Conservation (phyloP, 208 protist genomes). For the Leishmania tarentolae region DNA sequence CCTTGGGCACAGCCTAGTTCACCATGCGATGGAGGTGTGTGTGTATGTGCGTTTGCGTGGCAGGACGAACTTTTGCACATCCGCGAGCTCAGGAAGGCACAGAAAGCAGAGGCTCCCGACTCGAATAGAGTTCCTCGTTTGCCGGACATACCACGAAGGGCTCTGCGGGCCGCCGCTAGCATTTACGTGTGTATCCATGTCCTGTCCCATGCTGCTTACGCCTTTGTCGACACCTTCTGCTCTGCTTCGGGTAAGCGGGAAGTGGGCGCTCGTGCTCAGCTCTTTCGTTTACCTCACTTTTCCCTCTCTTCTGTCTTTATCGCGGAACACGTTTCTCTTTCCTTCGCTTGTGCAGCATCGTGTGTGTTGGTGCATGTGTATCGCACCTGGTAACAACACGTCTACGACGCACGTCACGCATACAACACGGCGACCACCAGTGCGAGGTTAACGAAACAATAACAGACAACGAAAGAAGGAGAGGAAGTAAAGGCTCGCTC, state of each 20-base stretch:
- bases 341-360: neutral
- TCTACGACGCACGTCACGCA: neutral
- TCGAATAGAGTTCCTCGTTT: neutral
- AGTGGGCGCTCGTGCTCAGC: neutral
- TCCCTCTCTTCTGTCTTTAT: neutral
- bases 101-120: neutral
- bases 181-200: neutral
- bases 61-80: neutral
- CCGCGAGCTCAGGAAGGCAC: neutral
- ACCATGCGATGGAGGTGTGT: neutral
- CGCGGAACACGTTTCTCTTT: too few relatives aligned
- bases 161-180: neutral
- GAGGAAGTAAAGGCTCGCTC: neutral
- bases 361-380: neutral
- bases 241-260: neutral
- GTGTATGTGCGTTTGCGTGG: neutral
- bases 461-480: too few relatives aligned
- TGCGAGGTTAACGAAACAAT: neutral
- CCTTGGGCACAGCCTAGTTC: neutral
- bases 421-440: neutral
- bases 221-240: neutral
- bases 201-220: neutral
- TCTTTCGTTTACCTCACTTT: neutral
- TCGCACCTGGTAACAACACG: neutral
- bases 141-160: neutral